Conservation (phyloP, 73 alveolate species). For the Tetrahymena malaccensis region DNA sequence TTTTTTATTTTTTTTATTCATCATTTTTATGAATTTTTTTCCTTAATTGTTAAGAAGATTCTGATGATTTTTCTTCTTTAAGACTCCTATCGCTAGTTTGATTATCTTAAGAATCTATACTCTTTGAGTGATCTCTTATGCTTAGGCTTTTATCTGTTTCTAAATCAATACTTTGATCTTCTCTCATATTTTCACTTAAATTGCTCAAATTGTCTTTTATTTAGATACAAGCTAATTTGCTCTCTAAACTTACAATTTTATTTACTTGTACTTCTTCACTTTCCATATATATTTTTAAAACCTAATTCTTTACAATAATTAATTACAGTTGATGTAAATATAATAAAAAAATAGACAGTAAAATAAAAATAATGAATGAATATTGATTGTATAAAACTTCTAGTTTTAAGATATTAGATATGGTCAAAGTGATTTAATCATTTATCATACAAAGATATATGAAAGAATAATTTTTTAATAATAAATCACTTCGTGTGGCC, state of each 20-base stretch:
- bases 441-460: too few species aligned
- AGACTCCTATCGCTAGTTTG: not conserved
- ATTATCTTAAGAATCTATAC: not conserved
- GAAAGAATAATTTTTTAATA: too few species aligned
- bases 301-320: not conserved
- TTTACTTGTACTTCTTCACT: not conserved
- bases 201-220: not conserved
- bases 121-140: not conserved
- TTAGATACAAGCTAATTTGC: not conserved
- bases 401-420: too few species aligned
- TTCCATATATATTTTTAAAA: not conserved
- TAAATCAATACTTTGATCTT: not conserved
- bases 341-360: too few species aligned
- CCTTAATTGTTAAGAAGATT: not conserved
- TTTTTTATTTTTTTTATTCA: not conserved
- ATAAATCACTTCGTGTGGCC: too few species aligned
- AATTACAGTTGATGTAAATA: too few species aligned
- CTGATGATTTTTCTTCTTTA: not conserved
- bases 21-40: not conserved
- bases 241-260: not conserved
- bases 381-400: too few species aligned
- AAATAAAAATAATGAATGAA: too few species aligned
- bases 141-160: not conserved
- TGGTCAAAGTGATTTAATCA: too few species aligned
- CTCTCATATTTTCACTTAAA: not conserved